These are phyloP conservation scores for Pythium pectinolyticum DNA, from an alignment of 352 stramenopile species.

Conservation along the genomic window DNA sequence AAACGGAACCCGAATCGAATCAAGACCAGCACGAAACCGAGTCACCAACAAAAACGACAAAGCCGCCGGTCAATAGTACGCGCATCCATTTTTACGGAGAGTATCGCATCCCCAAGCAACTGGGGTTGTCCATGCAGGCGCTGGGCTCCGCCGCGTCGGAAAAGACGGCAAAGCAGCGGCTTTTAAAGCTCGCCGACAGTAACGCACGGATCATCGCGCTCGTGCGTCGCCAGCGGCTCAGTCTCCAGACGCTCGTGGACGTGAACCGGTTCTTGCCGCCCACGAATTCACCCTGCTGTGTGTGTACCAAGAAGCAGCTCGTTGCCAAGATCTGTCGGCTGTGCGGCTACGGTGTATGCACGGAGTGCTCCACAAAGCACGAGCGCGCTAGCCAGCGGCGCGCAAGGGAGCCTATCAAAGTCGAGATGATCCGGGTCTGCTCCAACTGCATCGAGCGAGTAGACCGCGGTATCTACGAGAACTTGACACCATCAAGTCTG, in stretches of 20 bases:
- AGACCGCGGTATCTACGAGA: slow-evolving; percentile 48
- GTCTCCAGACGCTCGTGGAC: slow-evolving; percentile 47
- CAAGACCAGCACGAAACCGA: not conserved
- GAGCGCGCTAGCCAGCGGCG: no score
- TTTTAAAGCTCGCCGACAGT: no score
- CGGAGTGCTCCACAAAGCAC: slow-evolving; percentile 38
- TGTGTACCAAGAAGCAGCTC: slow-evolving; percentile 45
- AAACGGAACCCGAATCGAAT: not conserved
- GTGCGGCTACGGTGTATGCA: slow-evolving; percentile 60
- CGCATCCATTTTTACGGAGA: slow-evolving; percentile 21
- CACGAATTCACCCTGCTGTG: slow-evolving; percentile 39
- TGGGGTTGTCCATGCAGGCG: not conserved
- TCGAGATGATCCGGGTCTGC: slow-evolving; percentile 41
- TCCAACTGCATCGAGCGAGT: slow-evolving; percentile 51
- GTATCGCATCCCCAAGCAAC: slow-evolving; percentile 4
- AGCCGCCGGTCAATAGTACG: not conserved
- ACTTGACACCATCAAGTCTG: slow-evolving; percentile 25
- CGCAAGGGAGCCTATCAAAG: not conserved
- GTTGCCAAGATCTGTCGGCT: slow-evolving; percentile 52
- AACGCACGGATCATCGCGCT: no score
- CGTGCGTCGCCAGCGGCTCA: slow-evolving; percentile 58
- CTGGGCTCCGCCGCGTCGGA: not conserved
- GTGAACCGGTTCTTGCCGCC: slow-evolving; percentile 33
- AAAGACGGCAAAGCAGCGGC: no score
- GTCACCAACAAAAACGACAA: not conserved